These are phyloP conservation scores for Petunia hybrid DNA, from an alignment of 305 asterid species.

Conservation along the genomic window DNA sequence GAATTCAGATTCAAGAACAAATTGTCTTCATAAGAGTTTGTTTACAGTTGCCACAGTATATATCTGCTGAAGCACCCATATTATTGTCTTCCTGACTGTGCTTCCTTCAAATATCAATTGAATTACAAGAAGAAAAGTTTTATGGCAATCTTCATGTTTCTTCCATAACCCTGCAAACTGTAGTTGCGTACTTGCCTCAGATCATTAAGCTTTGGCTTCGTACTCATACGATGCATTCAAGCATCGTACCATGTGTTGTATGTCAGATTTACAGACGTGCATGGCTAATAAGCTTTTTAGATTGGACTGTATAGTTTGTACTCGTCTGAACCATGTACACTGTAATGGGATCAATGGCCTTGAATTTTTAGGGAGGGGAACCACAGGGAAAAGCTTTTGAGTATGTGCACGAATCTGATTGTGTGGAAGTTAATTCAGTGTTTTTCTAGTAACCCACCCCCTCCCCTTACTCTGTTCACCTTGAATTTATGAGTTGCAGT, in stretches of 20 bases:
- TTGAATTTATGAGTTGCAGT: neutral
- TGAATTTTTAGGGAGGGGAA: neutral
- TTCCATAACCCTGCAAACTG: neutral
- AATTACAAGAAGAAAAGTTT: neutral
- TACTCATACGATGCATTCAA: neutral
- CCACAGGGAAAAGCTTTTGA: neutral
- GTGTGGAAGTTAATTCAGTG: neutral
- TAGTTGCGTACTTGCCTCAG: neutral
- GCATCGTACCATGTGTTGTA: neutral
- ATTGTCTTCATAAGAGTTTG: neutral
- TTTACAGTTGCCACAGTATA: conserved; percentile 4
- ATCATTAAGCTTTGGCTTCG: conserved; percentile 8
- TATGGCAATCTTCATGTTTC: conserved; percentile 3
- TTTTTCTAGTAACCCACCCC: neutral
- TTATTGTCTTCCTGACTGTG: neutral
- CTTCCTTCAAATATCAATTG: neutral
- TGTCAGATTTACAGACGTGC: neutral
- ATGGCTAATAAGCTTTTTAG: neutral
- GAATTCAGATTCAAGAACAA: neutral
- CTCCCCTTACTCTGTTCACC: neutral
- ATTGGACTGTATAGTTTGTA: neutral
- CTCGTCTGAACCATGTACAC: neutral
- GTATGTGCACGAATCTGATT: neutral
- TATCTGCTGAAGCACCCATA: neutral
- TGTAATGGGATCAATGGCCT: neutral